These are phyloP conservation scores for Aspergillus fumigatus DNA, from an alignment of 2,329 filamentous ascomycete species.

Conservation along the genomic window DNA sequence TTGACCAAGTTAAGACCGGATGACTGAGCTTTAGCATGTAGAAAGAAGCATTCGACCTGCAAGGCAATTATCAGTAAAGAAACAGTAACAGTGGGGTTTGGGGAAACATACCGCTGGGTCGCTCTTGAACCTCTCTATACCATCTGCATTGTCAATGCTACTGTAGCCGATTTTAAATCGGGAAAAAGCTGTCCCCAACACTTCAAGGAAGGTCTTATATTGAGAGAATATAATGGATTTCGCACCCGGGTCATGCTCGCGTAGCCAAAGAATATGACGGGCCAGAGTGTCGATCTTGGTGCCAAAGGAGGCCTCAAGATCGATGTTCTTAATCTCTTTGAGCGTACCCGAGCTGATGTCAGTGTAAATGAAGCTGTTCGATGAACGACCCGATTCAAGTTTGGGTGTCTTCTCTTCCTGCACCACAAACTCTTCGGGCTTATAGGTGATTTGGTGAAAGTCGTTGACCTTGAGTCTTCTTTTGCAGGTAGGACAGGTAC, in stretches of 20 bases:
- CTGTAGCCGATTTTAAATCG: slow-evolving; percentile 69
- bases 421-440: slow-evolving; percentile 67
- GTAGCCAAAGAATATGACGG: slow-evolving; percentile 79
- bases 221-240: slow-evolving; percentile 96
- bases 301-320: slow-evolving; percentile 70
- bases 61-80: slow-evolving; percentile 15
- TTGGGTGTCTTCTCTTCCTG: slow-evolving; percentile 48
- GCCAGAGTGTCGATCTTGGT: slow-evolving; percentile 84
- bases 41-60: slow-evolving; percentile 71
- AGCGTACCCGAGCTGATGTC: slow-evolving; percentile 68
- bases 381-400: slow-evolving; percentile 25
- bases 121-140: slow-evolving; percentile 71
- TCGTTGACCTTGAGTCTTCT: slow-evolving; percentile 59
- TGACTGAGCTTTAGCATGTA: slow-evolving; percentile 84
- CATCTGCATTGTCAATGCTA: slow-evolving; percentile 63
- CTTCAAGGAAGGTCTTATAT: slow-evolving; percentile 72
- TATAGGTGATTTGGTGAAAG: slow-evolving; percentile 81
- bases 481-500: slow-evolving; percentile 83
- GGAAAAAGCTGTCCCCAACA: slow-evolving; percentile 66
- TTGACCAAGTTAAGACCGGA: slow-evolving; percentile 89
- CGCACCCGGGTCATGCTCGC: slow-evolving; percentile 75
- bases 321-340: slow-evolving; percentile 74
- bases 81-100: not conserved
- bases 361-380: slow-evolving; percentile 63
- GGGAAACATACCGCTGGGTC: slow-evolving; percentile 52